Evolutionary conservation across 345 rosid species (phyloP).

Genomic region (Salix arbutifolia): DNA sequence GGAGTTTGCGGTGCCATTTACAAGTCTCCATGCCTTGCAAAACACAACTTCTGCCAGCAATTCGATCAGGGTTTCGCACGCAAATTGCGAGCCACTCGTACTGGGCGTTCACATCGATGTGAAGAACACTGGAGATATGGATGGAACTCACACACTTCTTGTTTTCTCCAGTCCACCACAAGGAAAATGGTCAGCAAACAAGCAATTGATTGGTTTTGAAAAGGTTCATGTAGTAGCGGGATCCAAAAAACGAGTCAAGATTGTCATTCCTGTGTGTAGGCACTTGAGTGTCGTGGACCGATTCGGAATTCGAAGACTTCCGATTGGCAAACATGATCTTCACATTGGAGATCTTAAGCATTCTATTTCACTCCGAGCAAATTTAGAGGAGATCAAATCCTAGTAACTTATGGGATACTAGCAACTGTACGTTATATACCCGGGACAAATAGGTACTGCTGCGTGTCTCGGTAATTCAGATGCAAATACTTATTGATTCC

Average conservation of each 20-base stretch:
- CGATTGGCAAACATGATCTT: conserved; percentile 67
- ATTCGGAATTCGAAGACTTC: conserved; percentile 79
- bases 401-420: not conserved
- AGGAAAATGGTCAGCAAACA: conserved; percentile 42
- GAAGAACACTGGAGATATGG: conserved; percentile 57
- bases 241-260: conserved; percentile 37
- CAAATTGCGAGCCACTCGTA: conserved; percentile 46
- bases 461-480: not conserved
- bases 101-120: conserved; percentile 54
- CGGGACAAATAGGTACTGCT: not conserved
- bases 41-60: conserved; percentile 36
- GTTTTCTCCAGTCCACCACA: conserved; percentile 59
- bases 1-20: conserved; percentile 34
- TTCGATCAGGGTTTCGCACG: conserved; percentile 45
- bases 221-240: conserved; percentile 62
- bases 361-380: conserved; percentile 60
- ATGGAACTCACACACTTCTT: conserved; percentile 73
- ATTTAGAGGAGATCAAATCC: conserved; percentile 29
- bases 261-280: conserved; percentile 63
- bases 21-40: conserved; percentile 29
- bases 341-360: conserved; percentile 81
- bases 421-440: not conserved
- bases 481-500: not conserved
- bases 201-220: conserved; percentile 66
- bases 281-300: conserved; percentile 73